These are phyloP conservation scores for Solidago caesia DNA, from an alignment of 129 eudicot genomes.

Conservation along the genomic window DNA sequence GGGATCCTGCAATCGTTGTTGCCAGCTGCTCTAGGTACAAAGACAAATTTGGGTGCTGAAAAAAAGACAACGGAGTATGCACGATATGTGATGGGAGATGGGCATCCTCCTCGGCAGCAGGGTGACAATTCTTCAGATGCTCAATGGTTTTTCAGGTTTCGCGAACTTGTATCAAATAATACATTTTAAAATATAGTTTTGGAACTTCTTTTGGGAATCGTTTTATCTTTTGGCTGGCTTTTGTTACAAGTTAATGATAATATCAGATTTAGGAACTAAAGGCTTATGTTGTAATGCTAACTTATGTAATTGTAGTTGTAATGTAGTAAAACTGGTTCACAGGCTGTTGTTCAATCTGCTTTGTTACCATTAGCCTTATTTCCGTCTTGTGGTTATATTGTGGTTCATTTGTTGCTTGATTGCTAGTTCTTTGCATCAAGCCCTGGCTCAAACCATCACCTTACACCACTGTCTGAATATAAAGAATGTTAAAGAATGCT, in stretches of 20 bases:
- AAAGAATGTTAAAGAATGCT: too few relatives aligned
- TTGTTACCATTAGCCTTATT: neutral
- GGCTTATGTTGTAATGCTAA: neutral
- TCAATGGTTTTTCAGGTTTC: constrained; percentile 67
- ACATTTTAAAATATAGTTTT: constrained; percentile 29
- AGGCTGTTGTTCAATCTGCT: neutral
- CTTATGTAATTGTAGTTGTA: neutral
- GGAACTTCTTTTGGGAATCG: neutral
- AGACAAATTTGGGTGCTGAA: constrained; percentile 23
- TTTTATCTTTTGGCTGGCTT: neutral
- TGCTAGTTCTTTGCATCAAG: neutral
- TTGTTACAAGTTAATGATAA: constrained; percentile 2
- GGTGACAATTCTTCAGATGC: constrained; percentile 63
- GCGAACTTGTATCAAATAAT: constrained; percentile 65
- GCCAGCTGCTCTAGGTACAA: constrained; percentile 43
- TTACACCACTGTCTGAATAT: too few relatives aligned
- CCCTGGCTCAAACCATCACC: neutral
- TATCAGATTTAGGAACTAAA: neutral
- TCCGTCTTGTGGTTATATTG: neutral
- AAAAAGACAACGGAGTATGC: constrained; percentile 41
- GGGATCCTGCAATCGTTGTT: constrained; percentile 59
- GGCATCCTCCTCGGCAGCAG: constrained; percentile 31
- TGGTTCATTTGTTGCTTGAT: neutral
- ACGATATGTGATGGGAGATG: constrained; percentile 44
- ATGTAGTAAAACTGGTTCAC: constrained; percentile 4